These are phyloP conservation scores for Candida loeiensis DNA, from an alignment of 805 yeast species.

Conservation along the genomic window DNA sequence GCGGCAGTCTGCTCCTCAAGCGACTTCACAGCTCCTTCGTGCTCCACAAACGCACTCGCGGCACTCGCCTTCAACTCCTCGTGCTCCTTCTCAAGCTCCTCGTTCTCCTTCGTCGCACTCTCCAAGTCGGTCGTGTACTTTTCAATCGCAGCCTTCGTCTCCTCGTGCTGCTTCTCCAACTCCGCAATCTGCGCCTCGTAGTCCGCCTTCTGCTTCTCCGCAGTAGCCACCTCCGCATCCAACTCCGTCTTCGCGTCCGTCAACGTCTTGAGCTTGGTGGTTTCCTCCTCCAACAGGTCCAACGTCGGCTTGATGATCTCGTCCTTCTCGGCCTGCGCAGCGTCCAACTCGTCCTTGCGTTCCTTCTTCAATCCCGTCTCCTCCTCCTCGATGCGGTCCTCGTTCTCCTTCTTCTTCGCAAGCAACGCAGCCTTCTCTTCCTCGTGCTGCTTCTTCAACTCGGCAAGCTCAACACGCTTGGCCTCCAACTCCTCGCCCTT, in stretches of 20 bases:
- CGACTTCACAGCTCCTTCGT: slow-evolving; percentile 27
- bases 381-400: slow-evolving; percentile 40
- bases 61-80: slow-evolving; percentile 29
- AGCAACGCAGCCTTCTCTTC: slow-evolving; percentile 39
- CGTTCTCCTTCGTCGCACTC: slow-evolving; percentile 34
- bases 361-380: slow-evolving; percentile 43
- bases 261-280: slow-evolving; percentile 46
- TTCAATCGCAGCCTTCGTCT: slow-evolving; percentile 37
- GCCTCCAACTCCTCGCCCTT: slow-evolving; percentile 29
- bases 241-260: slow-evolving; percentile 47
- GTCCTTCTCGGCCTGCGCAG: slow-evolving; percentile 51
- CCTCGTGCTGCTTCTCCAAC: slow-evolving; percentile 42
- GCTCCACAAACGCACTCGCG: slow-evolving; percentile 23
- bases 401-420: slow-evolving; percentile 46
- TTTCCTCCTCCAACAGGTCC: slow-evolving; percentile 50
- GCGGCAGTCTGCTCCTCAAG: slow-evolving; percentile 43
- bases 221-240: slow-evolving; percentile 41
- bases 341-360: slow-evolving; percentile 45
- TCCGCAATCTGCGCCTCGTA: slow-evolving; percentile 42
- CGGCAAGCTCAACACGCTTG: slow-evolving; percentile 28
- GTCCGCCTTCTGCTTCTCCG: slow-evolving; percentile 44
- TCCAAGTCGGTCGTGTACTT: slow-evolving; percentile 30
- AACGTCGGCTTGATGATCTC: slow-evolving; percentile 52
- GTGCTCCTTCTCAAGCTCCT: slow-evolving; percentile 36
- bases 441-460: slow-evolving; percentile 37